These are phyloP conservation scores for Glycyrrhiza uralensis DNA, from an alignment of 306 rosid species.

Conservation along the genomic window DNA sequence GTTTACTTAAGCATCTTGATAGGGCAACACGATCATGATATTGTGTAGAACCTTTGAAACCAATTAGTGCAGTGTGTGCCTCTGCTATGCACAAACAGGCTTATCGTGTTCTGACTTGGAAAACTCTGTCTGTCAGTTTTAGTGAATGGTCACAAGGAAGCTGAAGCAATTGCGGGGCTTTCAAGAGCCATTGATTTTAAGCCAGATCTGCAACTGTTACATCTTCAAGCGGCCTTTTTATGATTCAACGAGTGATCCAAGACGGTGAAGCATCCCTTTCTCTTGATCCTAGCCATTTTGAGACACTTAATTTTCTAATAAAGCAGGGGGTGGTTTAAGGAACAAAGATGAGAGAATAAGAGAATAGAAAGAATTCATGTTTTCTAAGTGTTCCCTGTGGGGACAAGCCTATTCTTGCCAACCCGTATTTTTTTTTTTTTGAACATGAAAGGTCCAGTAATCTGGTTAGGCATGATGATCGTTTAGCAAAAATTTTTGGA, in stretches of 20 bases:
- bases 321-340: conserved; percentile 44
- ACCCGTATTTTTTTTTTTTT: not conserved
- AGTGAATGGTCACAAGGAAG: conserved; percentile 91
- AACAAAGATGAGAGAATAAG: conserved; percentile 38
- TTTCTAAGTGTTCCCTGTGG: conserved; percentile 16
- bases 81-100: not conserved
- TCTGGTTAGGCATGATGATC: no score
- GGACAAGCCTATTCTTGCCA: conserved; percentile 36
- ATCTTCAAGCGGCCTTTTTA: conserved; percentile 92
- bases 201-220: conserved; percentile 75
- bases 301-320: conserved; percentile 60
- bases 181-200: conserved; percentile 68
- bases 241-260: conserved; percentile 63
- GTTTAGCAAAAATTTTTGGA: no score
- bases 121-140: conserved; percentile 57
- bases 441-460: conserved; percentile 19
- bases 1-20: not conserved
- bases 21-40: not conserved
- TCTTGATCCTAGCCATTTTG: conserved; percentile 67
- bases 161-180: conserved; percentile 77
- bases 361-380: not conserved
- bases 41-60: not conserved
- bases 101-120: conserved; percentile 35
- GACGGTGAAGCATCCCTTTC: conserved; percentile 89
- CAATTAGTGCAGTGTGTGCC: not conserved